Evolutionary conservation across 345 rosid genomes (phyloP).

Genomic region (Arabidopsis arenosa): DNA sequence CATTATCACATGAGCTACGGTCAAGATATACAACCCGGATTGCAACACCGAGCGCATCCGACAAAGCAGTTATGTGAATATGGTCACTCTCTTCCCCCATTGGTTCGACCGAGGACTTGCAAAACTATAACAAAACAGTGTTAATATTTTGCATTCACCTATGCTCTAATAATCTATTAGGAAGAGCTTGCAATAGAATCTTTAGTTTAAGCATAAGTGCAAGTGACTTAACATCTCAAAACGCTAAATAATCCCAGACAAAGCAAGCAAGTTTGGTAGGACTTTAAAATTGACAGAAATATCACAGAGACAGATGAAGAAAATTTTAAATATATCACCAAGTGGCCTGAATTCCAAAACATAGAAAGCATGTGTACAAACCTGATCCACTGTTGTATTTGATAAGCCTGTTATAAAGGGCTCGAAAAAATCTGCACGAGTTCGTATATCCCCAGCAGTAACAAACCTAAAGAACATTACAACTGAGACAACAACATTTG

Average conservation of each 20-base stretch:
- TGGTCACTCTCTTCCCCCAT: conserved; percentile 99
- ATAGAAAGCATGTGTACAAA: conserved; percentile 45
- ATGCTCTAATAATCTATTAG: background rate
- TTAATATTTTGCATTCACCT: conserved; percentile 7
- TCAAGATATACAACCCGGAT: conserved; percentile 94
- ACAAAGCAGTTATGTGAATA: conserved; percentile 92
- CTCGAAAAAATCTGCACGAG: conserved; percentile 85
- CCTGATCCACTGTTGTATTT: conserved; percentile 93
- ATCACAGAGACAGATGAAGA: background rate
- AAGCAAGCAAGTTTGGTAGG: conserved; percentile 10
- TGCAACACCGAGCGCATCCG: conserved; percentile 92
- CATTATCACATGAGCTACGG: conserved; percentile 84
- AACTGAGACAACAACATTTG: conserved; percentile 63
- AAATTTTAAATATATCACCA: background rate
- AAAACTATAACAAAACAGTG: conserved; percentile 65
- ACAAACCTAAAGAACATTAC: conserved; percentile 99
- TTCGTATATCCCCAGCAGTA: conserved; percentile 91
- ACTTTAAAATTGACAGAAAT: background rate
- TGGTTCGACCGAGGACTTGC: conserved; percentile 99
- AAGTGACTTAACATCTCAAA: background rate
- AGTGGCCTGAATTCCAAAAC: conserved; percentile 6
- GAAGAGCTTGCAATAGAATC: conserved; percentile 2
- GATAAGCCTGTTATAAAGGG: conserved; percentile 89
- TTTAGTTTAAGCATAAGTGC: background rate
- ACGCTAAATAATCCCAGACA: background rate